A percentile compares a stretch with the other conserved stretches of the same genome.
Conservation (phyloP, 2,329 filamentous ascomycete genomes). For the Fusarium continuum region DNA sequence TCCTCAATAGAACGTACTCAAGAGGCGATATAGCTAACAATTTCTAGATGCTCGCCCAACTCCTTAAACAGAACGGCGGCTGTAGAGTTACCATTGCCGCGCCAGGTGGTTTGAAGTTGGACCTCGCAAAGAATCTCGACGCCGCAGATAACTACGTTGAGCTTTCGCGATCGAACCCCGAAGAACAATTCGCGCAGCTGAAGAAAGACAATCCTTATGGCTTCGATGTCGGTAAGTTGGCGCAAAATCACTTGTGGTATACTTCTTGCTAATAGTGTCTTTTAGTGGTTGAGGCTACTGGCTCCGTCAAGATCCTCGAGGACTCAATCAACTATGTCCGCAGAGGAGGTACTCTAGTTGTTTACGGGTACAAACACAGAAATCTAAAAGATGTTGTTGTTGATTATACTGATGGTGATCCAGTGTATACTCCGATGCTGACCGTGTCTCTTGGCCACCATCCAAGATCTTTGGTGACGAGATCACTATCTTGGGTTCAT, state of each 20-base stretch:
- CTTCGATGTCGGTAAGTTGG: conserved; percentile 69
- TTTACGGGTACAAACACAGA: conserved; percentile 62
- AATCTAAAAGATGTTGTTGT: background rate
- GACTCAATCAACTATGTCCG: conserved; percentile 76
- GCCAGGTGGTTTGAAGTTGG: conserved; percentile 74
- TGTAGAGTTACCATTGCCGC: conserved; percentile 76
- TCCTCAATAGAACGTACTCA: background rate
- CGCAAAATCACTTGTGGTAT: background rate
- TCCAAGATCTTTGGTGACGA: conserved; percentile 75
- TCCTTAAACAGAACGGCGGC: conserved; percentile 71
- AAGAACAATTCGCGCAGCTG: conserved; percentile 68
- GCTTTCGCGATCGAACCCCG: conserved; percentile 63
- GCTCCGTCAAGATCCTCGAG: conserved; percentile 73
- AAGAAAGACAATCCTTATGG: conserved; percentile 74
- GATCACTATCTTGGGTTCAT: conserved; percentile 77
- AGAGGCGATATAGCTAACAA: too few species aligned
- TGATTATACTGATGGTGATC: background rate
- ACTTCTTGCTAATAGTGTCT: conserved; percentile 24
- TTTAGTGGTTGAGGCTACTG: conserved; percentile 72
- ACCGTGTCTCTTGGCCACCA: conserved; percentile 73
- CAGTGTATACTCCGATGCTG: conserved; percentile 70
- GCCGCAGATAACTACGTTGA: conserved; percentile 64
- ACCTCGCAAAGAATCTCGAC: conserved; percentile 68
- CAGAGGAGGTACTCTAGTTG: conserved; percentile 75
- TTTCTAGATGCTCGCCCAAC: conserved; percentile 65